These are phyloP conservation scores for Tilletia walkeri DNA, from an alignment of 1,284 basidiomycete species.

Conservation along the genomic window DNA sequence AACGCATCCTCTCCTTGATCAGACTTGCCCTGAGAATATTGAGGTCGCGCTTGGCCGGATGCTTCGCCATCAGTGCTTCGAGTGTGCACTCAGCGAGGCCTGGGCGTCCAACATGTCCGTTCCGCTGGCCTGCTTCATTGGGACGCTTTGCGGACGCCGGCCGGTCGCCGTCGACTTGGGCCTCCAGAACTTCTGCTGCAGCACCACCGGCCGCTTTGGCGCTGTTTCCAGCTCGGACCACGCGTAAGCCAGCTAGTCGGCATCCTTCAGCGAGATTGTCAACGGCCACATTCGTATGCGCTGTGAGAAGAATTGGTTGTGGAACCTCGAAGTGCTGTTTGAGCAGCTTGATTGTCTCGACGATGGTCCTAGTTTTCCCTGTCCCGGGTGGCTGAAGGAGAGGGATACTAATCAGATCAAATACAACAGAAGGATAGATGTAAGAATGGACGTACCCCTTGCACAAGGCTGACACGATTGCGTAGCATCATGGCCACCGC, in stretches of 20 bases:
- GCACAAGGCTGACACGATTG: conserved; percentile 74
- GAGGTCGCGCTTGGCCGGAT: conserved; percentile 1
- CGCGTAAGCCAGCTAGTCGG: conserved; percentile 64
- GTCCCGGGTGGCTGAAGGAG: conserved; percentile 79
- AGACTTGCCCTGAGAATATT: not conserved
- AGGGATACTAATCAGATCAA: not conserved
- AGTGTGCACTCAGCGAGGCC: conserved; percentile 11
- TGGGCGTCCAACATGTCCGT: not conserved
- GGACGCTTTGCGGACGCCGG: no score
- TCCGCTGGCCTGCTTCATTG: not conserved
- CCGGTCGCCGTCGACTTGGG: not conserved
- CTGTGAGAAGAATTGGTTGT: conserved; percentile 80
- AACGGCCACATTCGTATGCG: conserved; percentile 91
- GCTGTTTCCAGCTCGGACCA: conserved; percentile 69
- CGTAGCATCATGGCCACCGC: conserved; percentile 85
- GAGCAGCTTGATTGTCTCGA: conserved; percentile 76
- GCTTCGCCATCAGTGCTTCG: conserved; percentile 3
- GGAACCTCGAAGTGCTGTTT: conserved; percentile 83
- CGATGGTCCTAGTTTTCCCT: conserved; percentile 88
- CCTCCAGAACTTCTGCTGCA: not conserved
- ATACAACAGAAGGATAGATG: not conserved
- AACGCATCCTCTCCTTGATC: not conserved
- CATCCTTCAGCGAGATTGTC: conserved; percentile 80
- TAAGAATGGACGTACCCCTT: conserved; percentile 67
- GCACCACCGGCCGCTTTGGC: not conserved